A percentile compares a stretch with the other conserved stretches of the same genome.
phyloP scores from a whole-genome alignment of 441 rosid species.

The Adansonia madagascariensis region DNA sequence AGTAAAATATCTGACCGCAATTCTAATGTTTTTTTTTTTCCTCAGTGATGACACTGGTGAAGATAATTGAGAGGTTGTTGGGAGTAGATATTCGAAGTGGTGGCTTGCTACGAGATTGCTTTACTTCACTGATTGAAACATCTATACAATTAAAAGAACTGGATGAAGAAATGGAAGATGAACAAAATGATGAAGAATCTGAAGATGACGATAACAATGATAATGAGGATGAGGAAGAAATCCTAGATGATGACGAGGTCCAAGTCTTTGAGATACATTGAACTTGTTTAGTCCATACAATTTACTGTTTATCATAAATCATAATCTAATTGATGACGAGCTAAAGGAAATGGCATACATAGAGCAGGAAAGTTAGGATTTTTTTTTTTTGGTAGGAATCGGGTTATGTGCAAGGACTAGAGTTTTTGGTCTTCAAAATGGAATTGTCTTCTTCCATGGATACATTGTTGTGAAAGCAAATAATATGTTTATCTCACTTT shows the following conservation, averaged over 20 bases:
- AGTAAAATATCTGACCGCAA: neutral
- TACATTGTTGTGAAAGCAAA: slow-evolving; percentile 14
- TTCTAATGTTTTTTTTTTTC: slow-evolving; percentile 24
- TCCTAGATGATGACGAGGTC: slow-evolving; percentile 61
- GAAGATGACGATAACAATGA: slow-evolving; percentile 42
- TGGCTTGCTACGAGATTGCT: slow-evolving; percentile 54
- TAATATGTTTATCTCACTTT: neutral
- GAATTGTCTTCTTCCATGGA: neutral
- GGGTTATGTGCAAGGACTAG: slow-evolving; percentile 8
- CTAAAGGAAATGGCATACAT: neutral
- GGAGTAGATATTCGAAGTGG: slow-evolving; percentile 45
- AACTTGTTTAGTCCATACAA: slow-evolving; percentile 20
- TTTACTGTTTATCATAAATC: neutral
- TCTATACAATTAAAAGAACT: slow-evolving; percentile 55
- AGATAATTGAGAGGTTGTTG: slow-evolving; percentile 63
- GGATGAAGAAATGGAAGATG: slow-evolving; percentile 61
- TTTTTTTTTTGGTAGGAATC: neutral
- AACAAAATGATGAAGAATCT: slow-evolving; percentile 52
- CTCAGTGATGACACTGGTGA: slow-evolving; percentile 66
- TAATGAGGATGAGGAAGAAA: slow-evolving; percentile 48
- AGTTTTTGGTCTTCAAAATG: slow-evolving; percentile 12
- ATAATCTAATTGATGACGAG: neutral
- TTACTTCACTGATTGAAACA: slow-evolving; percentile 65
- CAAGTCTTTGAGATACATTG: slow-evolving; percentile 14
- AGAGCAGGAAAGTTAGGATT: slow-evolving; percentile 16